phyloP scores from a whole-genome alignment of 495 filamentous ascomycete species.

The Xylaria bambusicola region DNA sequence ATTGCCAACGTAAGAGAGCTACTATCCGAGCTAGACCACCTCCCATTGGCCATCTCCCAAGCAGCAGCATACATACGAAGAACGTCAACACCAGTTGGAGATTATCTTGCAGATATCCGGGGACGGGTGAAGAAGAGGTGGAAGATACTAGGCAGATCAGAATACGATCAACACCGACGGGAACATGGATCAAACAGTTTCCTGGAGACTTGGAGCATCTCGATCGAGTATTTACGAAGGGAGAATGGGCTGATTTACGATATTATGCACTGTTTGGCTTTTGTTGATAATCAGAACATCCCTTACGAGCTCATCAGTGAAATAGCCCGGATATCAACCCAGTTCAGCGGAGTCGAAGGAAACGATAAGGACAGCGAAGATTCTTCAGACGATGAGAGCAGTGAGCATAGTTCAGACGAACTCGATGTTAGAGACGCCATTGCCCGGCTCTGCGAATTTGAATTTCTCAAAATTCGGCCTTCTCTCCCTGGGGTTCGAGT shows the following conservation, averaged over 20 bases:
- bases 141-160: constrained; percentile 16
- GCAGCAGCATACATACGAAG: constrained; percentile 31
- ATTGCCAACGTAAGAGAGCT: constrained; percentile 5
- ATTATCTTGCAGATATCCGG: constrained; percentile 22
- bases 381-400: background rate
- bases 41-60: constrained; percentile 35
- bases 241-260: constrained; percentile 26
- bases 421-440: background rate
- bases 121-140: constrained; percentile 12
- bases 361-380: no score
- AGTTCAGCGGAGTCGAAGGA: background rate
- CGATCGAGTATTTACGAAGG: constrained; percentile 23
- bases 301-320: constrained; percentile 17
- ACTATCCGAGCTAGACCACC: constrained; percentile 25
- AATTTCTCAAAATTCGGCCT: background rate
- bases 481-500: background rate
- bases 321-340: background rate
- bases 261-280: constrained; percentile 24
- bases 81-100: constrained; percentile 23
- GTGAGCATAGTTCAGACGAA: background rate
- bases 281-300: constrained; percentile 28
- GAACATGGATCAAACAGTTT: constrained; percentile 25
- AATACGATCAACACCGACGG: constrained; percentile 23
- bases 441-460: constrained; percentile 2
- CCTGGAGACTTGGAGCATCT: constrained; percentile 30